Percentiles rank a stretch among this genome's conserved stretches.
Conservation (phyloP, 1,284 basidiomycete genomes). For the Cystobasidium pallidum region DNA sequence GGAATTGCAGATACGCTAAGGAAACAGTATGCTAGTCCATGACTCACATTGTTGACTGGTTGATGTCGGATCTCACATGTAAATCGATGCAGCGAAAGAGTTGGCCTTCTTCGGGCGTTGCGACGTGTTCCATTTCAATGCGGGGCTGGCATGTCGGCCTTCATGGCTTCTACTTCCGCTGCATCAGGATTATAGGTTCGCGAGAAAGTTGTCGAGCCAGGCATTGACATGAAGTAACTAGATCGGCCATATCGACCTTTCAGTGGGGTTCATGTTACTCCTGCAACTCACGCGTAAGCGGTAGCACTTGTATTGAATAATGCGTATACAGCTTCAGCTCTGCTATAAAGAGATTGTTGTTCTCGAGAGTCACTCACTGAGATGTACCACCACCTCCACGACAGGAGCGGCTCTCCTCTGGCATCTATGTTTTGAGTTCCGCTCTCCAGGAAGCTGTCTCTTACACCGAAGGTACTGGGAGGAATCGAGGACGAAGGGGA, state of each 20-base stretch:
- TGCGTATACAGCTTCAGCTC: too few species aligned
- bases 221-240: background rate
- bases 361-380: slow-evolving; percentile 36
- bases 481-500: slow-evolving; percentile 20
- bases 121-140: slow-evolving; percentile 49
- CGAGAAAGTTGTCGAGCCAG: slow-evolving; percentile 48
- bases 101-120: slow-evolving; percentile 49
- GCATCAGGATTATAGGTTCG: slow-evolving; percentile 50
- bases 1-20: slow-evolving; percentile 51
- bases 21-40: too few species aligned
- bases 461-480: slow-evolving; percentile 48
- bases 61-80: too few species aligned
- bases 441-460: slow-evolving; percentile 46
- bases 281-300: slow-evolving; percentile 30
- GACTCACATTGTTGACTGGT: too few species aligned
- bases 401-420: slow-evolving; percentile 47
- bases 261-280: background rate
- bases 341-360: too few species aligned
- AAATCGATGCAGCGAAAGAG: slow-evolving; percentile 46
- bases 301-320: too few species aligned
- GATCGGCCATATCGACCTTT: background rate
- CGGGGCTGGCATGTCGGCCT: slow-evolving; percentile 43
- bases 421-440: slow-evolving; percentile 18
- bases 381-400: slow-evolving; percentile 51
- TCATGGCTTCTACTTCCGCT: slow-evolving; percentile 48